Conservation (phyloP, 805 yeast genomes). For the Lipomyces mesembrius region DNA sequence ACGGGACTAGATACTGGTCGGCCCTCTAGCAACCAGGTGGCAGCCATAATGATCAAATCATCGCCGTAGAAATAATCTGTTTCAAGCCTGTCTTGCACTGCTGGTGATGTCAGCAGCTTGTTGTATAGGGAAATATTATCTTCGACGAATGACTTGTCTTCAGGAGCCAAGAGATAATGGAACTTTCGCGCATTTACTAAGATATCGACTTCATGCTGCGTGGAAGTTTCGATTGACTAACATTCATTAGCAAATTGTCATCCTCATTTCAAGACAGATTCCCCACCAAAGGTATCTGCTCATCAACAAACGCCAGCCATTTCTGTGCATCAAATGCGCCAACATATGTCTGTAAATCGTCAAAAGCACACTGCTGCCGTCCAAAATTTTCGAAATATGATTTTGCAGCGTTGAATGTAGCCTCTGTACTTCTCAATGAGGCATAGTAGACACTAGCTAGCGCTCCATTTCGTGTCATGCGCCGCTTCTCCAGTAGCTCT, state of each 20-base stretch:
- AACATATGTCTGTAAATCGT: slow-evolving; percentile 56
- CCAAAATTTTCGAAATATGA: slow-evolving; percentile 55
- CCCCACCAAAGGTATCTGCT: slow-evolving; percentile 1
- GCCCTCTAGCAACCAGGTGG: slow-evolving; percentile 45
- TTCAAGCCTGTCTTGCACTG: slow-evolving; percentile 51
- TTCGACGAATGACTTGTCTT: slow-evolving; percentile 39
- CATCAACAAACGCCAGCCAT: slow-evolving; percentile 35
- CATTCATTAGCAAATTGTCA: not conserved
- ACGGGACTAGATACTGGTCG: slow-evolving; percentile 16
- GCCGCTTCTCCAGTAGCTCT: slow-evolving; percentile 43
- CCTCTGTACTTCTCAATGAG: slow-evolving; percentile 24
- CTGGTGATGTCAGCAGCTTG: slow-evolving; percentile 44
- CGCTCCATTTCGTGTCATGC: slow-evolving; percentile 59
- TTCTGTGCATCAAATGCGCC: slow-evolving; percentile 39
- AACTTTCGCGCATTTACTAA: slow-evolving; percentile 57
- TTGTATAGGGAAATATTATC: slow-evolving; percentile 51
- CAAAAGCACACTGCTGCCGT: slow-evolving; percentile 65
- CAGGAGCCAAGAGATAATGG: slow-evolving; percentile 43
- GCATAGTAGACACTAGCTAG: slow-evolving; percentile 59
- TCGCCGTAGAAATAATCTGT: slow-evolving; percentile 77
- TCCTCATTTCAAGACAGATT: not conserved
- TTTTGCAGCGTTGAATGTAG: slow-evolving; percentile 35
- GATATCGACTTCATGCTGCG: slow-evolving; percentile 29
- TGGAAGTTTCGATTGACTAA: slow-evolving; percentile 4
- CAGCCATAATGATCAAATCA: slow-evolving; percentile 64